Percentiles rank a stretch among this genome's conserved stretches.
Conservation (phyloP, 2,329 filamentous ascomycete genomes). For the Penicillium expansum region DNA sequence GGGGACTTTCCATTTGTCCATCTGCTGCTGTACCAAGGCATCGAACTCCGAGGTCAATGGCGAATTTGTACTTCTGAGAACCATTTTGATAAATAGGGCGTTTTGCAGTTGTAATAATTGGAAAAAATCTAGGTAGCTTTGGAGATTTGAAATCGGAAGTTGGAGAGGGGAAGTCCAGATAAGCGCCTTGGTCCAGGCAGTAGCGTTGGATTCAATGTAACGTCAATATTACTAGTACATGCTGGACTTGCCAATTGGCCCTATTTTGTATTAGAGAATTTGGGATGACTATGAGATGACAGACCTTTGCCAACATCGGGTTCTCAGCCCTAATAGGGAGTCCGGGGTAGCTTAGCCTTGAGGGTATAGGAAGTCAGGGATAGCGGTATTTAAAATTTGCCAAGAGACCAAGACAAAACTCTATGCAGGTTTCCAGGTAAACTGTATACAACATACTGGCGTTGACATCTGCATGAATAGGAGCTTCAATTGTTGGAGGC, state of each 20-base stretch:
- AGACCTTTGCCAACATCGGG: background rate
- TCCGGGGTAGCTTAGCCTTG: no score
- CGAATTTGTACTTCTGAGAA: background rate
- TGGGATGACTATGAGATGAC: no score
- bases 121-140: background rate
- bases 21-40: conserved; percentile 16
- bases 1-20: no score
- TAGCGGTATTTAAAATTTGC: background rate
- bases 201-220: background rate
- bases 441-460: no score
- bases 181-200: background rate
- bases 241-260: background rate
- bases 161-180: background rate
- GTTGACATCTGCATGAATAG: background rate
- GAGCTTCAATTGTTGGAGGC: background rate
- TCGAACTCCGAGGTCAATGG: conserved; percentile 15
- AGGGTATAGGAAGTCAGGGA: background rate
- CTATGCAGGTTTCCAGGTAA: background rate
- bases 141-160: background rate
- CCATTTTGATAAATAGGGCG: background rate
- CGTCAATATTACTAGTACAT: background rate
- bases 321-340: no score
- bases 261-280: background rate
- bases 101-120: no score
- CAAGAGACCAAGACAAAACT: background rate